Evolutionary conservation across 441 rosid species (phyloP), one percentile per base, ranked within the genome.

Genomic region (Bruguiera hainesii): DNA sequence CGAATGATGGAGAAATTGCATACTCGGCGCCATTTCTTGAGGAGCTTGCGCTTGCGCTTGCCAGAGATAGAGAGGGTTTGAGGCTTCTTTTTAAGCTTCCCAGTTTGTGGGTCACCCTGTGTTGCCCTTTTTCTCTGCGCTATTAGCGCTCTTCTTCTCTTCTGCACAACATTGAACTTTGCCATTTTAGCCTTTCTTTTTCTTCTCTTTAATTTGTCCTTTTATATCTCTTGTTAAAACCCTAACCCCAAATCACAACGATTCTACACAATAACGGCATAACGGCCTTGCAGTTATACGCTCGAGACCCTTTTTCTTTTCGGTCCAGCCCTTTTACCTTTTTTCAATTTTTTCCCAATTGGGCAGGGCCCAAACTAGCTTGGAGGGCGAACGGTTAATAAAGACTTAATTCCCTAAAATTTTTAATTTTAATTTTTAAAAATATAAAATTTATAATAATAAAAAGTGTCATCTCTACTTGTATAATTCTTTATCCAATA

Each of bases 31-130:
- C 89, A 85, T 77, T 84, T 80, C 69, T 83, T 90, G 50, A 86
- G 76, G 69, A 87, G 85, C 84, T 90, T 93, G 62, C 77, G 84
- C 79, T 87, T 75, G 67, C 94, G 97, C 78, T 93, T 93, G 5
- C 96, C 91, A 33, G 97, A 89, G 75, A 86, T 46, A 39, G 91
- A 67, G 51, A 78, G 77, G 0, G 73, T 56, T 23, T 82, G 87
- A 59, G 77, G 61, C 75, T 75, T 87, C 51, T 51, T 70, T 76
- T 81, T 87, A 60, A 89, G 78, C 80, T 87, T 90, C 50, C 73
- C 74, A 15, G 87, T 83, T 16, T 64, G 10, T 16, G 92, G 89
- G 59, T 93, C 94, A 4, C 97, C 98, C 50, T 82, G 90, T n/a
- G 67, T 65, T 4, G 76, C 79, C 73, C 98, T 82, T 71, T 85